Conservation (phyloP, 2,329 filamentous ascomycete genomes). For the Sclerotinia spermophila region DNA sequence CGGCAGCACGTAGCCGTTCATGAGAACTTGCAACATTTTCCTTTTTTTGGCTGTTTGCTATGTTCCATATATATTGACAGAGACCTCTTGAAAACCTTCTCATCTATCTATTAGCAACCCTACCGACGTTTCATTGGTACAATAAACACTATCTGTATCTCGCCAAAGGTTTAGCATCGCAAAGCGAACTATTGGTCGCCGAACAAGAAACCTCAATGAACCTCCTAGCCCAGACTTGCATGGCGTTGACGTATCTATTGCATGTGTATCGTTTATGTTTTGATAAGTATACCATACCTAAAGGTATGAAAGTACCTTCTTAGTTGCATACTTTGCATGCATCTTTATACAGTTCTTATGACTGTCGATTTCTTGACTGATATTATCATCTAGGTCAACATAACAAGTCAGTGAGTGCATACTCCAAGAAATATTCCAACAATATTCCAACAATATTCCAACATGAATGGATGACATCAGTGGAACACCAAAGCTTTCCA, state of each 20-base stretch:
- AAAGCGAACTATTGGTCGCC: not conserved
- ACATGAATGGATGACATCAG: not conserved
- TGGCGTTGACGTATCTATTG: not conserved
- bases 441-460: not conserved
- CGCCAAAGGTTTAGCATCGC: not conserved
- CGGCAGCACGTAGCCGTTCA: not conserved
- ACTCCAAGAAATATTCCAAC: not conserved
- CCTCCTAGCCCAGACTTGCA: not conserved
- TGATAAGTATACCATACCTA: not conserved
- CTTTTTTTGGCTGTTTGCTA: not conserved
- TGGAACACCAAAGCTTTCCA: not conserved
- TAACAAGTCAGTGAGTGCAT: not conserved
- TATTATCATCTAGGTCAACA: not conserved
- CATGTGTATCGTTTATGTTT: not conserved
- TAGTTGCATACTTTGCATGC: not conserved
- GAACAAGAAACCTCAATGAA: not conserved
- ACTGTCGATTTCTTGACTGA: not conserved
- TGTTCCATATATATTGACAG: not conserved
- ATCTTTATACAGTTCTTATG: not conserved
- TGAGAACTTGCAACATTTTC: not conserved
- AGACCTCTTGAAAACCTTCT: not conserved
- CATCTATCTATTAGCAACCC: not conserved
- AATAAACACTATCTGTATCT: not conserved
- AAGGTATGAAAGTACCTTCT: not conserved
- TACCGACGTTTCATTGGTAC: not conserved